Evolutionary conservation across 2,329 filamentous ascomycete genomes (phyloP).

Genomic region (Alternaria sp.): DNA sequence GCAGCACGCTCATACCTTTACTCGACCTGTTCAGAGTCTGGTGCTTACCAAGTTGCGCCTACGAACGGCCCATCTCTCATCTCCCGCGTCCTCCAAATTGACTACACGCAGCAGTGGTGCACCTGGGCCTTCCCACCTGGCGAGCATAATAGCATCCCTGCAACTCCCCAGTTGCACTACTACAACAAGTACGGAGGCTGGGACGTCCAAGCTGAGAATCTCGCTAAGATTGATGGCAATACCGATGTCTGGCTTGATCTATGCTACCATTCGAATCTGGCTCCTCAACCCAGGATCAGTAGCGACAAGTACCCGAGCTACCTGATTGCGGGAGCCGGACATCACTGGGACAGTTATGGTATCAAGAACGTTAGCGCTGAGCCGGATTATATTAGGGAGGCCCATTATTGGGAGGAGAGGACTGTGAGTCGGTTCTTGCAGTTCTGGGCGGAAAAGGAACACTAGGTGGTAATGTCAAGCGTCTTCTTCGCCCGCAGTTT

Average conservation of each 20-base stretch:
- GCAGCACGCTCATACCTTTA: conserved; percentile 59
- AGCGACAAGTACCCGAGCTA: conserved; percentile 59
- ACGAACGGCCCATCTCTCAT: conserved; percentile 56
- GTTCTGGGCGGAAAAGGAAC: conserved; percentile 19
- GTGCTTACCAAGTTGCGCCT: conserved; percentile 60
- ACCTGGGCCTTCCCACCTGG: conserved; percentile 62
- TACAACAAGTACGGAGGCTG: conserved; percentile 60
- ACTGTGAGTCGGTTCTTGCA: conserved; percentile 52
- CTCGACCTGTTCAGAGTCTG: conserved; percentile 59
- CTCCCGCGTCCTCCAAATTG: conserved; percentile 57
- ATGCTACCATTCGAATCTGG: conserved; percentile 60
- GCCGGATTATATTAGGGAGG: conserved; percentile 61
- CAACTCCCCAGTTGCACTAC: conserved; percentile 52
- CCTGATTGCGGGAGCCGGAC: conserved; percentile 60
- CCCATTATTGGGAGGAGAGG: conserved; percentile 61
- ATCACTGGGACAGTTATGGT: conserved; percentile 61
- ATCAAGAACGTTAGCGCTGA: conserved; percentile 54
- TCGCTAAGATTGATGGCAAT: conserved; percentile 62
- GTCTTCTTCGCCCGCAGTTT: neutral
- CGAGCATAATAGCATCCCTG: conserved; percentile 55
- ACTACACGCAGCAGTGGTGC: conserved; percentile 65
- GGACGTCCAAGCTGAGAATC: conserved; percentile 56
- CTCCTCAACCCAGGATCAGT: conserved; percentile 46
- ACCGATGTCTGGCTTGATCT: conserved; percentile 63
- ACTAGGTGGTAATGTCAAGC: neutral